Evolutionary conservation across 495 filamentous ascomycete species (phyloP), one percentile per base, ranked within the genome.

Genomic region (Aspergillus diversus): DNA sequence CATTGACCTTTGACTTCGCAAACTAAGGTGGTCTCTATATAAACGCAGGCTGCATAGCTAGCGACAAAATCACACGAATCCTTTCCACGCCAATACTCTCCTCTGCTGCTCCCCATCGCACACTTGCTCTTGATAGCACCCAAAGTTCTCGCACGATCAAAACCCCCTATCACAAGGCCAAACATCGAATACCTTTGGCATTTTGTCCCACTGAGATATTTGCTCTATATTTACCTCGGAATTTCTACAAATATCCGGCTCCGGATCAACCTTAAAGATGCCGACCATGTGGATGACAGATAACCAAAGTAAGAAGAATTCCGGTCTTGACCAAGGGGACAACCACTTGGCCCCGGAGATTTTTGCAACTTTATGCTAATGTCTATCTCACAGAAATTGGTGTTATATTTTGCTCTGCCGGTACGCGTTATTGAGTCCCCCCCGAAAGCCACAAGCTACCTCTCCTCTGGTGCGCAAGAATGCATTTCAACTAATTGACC

Each of bases 241-340:
- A 27, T 27, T 27, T 27, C 21, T 27, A 1, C 21, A 43, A 43
- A 43, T 43, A 43, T 43, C n/a, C 39, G 12, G 39, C n/a, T n/a
- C 39, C 47, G 21, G 47, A 39, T 11, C 31, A 17, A 51, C n/a
- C 0, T 9, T 17, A 46, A 72, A 68, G 53, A 81, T 90, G 86
- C 86, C 87, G 57, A 83, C 90, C 61, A 96, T 96, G 89, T 99
- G 95, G 95, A 82, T 99, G 63, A 90, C 93, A 66, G 95, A 99
- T 73, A 85, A 89, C 64, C 95, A 99, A 80, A 99, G 95, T 97
- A 82, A 70, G 89, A 27, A 27, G 21, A 27, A 27, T 27, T 27
- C 21, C 21, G 21, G 21, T 27, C 21, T 27, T 27, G 2, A 27
- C 21, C 21, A 27, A 27, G 21, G 21, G 21, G 21, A 27, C 21